Conservation (phyloP, 371 early-diverging fungal species). For the Mortierella sp. region DNA sequence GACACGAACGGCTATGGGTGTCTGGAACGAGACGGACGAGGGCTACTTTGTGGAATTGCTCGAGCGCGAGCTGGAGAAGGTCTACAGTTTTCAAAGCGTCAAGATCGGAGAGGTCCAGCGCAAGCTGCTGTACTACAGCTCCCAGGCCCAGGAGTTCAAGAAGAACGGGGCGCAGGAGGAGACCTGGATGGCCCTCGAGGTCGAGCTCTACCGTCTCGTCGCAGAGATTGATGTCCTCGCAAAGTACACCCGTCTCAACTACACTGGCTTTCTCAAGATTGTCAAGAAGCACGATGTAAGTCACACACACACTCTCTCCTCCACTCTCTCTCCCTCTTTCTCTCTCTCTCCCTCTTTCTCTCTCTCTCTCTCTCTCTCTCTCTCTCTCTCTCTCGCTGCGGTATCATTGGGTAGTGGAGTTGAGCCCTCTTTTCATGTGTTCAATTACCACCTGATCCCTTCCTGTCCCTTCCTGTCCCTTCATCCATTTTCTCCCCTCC, state of each 20-base stretch:
- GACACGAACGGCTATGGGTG: constrained; percentile 55
- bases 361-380: too few relatives aligned
- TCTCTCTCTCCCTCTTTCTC: not conserved
- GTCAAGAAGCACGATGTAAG: constrained; percentile 97
- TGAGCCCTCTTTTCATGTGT: too few relatives aligned
- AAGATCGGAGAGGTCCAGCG: constrained; percentile 92
- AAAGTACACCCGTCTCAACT: constrained; percentile 96
- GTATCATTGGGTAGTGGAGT: too few relatives aligned
- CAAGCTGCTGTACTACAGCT: constrained; percentile 82
- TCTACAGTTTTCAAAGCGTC: constrained; percentile 89
- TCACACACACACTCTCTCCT: too few relatives aligned
- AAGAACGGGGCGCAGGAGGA: constrained; percentile 69
- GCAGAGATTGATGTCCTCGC: constrained; percentile 95
- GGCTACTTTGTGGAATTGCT: constrained; percentile 88
- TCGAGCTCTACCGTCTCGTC: constrained; percentile 87
- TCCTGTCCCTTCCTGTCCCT: not conserved
- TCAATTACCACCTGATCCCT: not conserved
- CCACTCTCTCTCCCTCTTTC: not conserved
- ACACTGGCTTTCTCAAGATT: constrained; percentile 97
- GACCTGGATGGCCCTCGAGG: constrained; percentile 80
- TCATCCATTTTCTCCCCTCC: not conserved
- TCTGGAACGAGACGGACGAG: constrained; percentile 84
- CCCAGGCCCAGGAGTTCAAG: constrained; percentile 70
- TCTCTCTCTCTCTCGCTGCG: too few relatives aligned
- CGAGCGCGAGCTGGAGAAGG: constrained; percentile 95